Percentiles rank a stretch among this genome's conserved stretches.
These are phyloP conservation scores for Annona squamosa DNA, from an alignment of 164 flowering plant genomes.

Conservation along the genomic window DNA sequence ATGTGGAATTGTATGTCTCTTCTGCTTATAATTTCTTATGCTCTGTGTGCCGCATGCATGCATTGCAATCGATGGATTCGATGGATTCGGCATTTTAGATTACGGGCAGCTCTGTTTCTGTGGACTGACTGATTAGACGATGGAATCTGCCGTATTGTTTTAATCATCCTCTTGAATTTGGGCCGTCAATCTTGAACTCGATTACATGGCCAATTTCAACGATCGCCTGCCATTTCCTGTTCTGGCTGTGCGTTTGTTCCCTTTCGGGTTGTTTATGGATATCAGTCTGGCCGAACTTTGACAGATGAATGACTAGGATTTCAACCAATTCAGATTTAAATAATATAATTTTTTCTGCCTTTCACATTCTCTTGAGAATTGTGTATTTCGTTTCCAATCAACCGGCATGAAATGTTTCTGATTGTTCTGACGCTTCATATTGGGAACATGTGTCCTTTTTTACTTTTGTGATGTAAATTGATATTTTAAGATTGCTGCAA, in stretches of 20 bases:
- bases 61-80: not conserved
- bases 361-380: not conserved
- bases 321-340: not conserved
- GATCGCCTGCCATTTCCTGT: not conserved
- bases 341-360: not conserved
- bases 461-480: too few relatives aligned
- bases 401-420: not conserved
- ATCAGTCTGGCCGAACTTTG: too few relatives aligned
- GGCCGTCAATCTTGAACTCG: not conserved
- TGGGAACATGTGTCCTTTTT: too few relatives aligned
- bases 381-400: not conserved
- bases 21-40: not conserved
- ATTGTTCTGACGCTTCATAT: too few relatives aligned
- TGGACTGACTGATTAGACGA: not conserved
- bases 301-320: not conserved
- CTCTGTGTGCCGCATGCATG: not conserved
- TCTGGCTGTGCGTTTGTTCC: too few relatives aligned
- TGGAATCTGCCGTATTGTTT: not conserved
- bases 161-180: not conserved
- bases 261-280: not conserved
- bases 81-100: not conserved
- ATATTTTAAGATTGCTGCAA: too few relatives aligned
- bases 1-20: not conserved
- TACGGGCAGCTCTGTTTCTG: not conserved
- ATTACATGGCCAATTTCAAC: not conserved